Percentiles rank a stretch among this genome's conserved stretches.
Conservation (phyloP, 1,284 basidiomycete species). For the Rhodotorula sp. region DNA sequence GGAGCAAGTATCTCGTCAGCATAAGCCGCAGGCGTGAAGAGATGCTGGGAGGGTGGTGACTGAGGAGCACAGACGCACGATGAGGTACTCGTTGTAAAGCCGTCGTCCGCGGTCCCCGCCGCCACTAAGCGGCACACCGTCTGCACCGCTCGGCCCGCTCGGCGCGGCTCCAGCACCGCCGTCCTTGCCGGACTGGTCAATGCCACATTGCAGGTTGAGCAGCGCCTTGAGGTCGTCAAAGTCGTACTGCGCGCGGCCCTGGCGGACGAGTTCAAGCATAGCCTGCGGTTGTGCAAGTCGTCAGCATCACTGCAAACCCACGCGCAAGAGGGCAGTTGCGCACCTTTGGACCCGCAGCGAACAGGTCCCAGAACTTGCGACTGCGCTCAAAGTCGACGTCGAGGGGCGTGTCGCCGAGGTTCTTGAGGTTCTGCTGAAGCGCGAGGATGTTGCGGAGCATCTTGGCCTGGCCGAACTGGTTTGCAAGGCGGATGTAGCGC, state of each 20-base stretch:
- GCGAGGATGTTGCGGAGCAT: slow-evolving; percentile 87
- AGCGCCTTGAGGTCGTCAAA: slow-evolving; percentile 91
- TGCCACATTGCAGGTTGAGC: slow-evolving; percentile 80
- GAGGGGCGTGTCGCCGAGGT: slow-evolving; percentile 62
- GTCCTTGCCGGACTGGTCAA: slow-evolving; percentile 57
- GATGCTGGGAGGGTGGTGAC: not conserved
- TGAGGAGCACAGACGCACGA: slow-evolving; percentile 1
- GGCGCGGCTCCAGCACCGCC: not conserved
- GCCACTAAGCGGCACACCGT: not conserved
- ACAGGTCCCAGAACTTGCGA: slow-evolving; percentile 79
- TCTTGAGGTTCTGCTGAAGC: slow-evolving; percentile 87
- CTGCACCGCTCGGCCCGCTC: slow-evolving; percentile 1
- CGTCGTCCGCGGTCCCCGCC: slow-evolving; percentile 18
- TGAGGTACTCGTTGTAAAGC: slow-evolving; percentile 34
- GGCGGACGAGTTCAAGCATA: slow-evolving; percentile 69
- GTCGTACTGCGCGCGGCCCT: slow-evolving; percentile 59
- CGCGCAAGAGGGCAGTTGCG: too few species aligned
- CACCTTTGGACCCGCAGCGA: slow-evolving; percentile 71
- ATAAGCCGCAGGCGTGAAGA: not conserved
- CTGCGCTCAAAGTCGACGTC: slow-evolving; percentile 73
- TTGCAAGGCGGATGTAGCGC: slow-evolving; percentile 69
- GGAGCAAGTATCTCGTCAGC: not conserved
- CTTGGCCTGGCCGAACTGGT: slow-evolving; percentile 79
- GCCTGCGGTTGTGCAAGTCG: slow-evolving; percentile 55
- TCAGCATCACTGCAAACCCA: too few species aligned